phyloP scores from a whole-genome alignment of 2,329 filamentous ascomycete genomes.

The Bertia moriformis region DNA sequence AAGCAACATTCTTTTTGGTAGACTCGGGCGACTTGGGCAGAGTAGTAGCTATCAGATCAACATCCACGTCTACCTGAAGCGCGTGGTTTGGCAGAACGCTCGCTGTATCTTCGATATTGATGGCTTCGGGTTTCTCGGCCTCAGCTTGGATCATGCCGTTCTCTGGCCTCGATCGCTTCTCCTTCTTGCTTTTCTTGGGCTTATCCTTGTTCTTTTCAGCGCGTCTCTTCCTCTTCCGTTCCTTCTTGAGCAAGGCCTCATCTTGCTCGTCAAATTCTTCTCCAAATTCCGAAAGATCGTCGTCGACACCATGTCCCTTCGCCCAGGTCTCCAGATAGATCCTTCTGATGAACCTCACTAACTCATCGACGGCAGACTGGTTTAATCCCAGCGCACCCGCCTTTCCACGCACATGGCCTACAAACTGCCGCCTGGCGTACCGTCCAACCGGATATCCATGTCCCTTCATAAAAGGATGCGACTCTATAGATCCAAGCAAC shows the following conservation, averaged over 20 bases:
- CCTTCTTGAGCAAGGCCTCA: not conserved
- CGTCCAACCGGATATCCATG: not conserved
- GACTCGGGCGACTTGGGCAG: no score
- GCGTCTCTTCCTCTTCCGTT: not conserved
- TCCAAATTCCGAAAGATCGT: not conserved
- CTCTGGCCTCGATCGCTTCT: no score
- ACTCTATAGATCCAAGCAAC: not conserved
- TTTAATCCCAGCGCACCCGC: not conserved
- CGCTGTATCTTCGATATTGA: no score
- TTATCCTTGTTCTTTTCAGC: not conserved
- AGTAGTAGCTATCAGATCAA: no score
- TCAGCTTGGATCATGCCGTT: no score
- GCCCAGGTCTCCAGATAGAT: not conserved
- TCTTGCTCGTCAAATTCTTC: not conserved
- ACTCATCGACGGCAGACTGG: not conserved
- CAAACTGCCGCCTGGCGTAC: not conserved
- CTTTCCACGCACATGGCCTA: not conserved
- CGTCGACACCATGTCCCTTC: not conserved
- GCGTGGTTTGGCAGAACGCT: no score
- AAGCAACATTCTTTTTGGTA: no score
- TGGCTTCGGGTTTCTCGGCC: no score
- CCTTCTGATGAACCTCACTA: not conserved
- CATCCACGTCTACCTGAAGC: no score
- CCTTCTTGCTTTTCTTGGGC: not conserved
- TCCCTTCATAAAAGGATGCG: not conserved